A percentile compares a stretch with the other conserved stretches of the same genome.
These are phyloP conservation scores for Chrysoporthe cubensis DNA, from an alignment of 2,329 filamentous ascomycete species.

Conservation along the genomic window DNA sequence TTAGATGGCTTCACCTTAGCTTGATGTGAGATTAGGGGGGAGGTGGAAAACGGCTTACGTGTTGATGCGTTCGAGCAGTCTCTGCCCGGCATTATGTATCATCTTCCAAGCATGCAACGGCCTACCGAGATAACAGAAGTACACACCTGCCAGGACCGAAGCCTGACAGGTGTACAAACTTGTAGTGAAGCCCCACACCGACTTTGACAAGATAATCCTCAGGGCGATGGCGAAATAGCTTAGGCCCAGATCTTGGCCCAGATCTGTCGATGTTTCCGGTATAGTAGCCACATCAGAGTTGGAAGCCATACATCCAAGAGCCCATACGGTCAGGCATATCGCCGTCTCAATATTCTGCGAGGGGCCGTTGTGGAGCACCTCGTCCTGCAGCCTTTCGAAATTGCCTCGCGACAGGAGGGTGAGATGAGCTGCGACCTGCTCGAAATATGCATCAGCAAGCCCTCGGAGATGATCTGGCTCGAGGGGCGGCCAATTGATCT, in stretches of 20 bases:
- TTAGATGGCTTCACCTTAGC: neutral
- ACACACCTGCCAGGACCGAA: conserved; percentile 43
- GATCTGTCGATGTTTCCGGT: conserved; percentile 9
- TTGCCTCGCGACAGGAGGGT: conserved; percentile 39
- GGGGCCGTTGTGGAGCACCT: conserved; percentile 34
- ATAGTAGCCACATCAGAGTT: conserved; percentile 1
- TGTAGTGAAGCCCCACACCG: conserved; percentile 40
- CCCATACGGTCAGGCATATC: conserved; percentile 43
- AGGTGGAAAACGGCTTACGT: conserved; percentile 32
- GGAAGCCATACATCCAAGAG: conserved; percentile 38
- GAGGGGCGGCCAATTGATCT: conserved; percentile 36
- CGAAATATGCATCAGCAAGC: conserved; percentile 40
- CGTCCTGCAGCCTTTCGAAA: conserved; percentile 37
- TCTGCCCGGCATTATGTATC: conserved; percentile 38
- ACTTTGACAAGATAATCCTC: conserved; percentile 39
- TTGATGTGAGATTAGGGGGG: neutral
- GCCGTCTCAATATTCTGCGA: conserved; percentile 37
- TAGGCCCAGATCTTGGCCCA: conserved; percentile 36
- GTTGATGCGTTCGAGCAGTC: conserved; percentile 38
- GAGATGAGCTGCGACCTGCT: conserved; percentile 40
- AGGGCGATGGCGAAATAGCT: conserved; percentile 42
- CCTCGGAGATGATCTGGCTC: conserved; percentile 34
- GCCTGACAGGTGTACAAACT: conserved; percentile 39
- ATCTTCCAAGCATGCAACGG: conserved; percentile 44
- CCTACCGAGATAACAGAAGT: conserved; percentile 42